Evolutionary conservation across 192 early-diverging fungal species (phyloP).

Genomic region (Coemansia sp.): DNA sequence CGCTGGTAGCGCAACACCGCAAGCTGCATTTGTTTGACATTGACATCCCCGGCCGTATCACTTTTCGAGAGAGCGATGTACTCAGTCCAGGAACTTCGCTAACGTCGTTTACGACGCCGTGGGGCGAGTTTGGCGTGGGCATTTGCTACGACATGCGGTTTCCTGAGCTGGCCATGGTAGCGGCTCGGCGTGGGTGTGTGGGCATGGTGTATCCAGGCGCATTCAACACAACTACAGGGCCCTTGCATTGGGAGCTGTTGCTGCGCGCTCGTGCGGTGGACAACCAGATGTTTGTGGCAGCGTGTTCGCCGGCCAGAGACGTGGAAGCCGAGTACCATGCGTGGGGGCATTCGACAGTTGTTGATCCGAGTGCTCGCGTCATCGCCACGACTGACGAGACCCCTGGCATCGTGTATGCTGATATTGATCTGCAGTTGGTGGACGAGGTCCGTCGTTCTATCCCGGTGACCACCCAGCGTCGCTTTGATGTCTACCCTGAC

Average conservation of each 20-base stretch:
- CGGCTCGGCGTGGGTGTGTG: conserved; percentile 78
- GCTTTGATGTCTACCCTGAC: conserved; percentile 90
- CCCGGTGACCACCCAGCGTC: conserved; percentile 76
- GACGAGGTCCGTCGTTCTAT: conserved; percentile 67
- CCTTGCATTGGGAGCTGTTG: conserved; percentile 92
- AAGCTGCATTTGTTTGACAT: conserved; percentile 97
- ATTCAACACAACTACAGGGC: conserved; percentile 95
- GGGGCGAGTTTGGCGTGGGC: conserved; percentile 85
- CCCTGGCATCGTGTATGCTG: conserved; percentile 80
- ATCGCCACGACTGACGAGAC: conserved; percentile 72
- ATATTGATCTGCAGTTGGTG: conserved; percentile 63
- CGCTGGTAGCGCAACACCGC: conserved; percentile 65
- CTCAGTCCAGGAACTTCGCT: conserved; percentile 71
- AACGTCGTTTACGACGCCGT: conserved; percentile 78
- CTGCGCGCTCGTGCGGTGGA: conserved; percentile 84
- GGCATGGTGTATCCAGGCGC: conserved; percentile 97
- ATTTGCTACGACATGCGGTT: conserved; percentile 99
- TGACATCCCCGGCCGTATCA: conserved; percentile 88
- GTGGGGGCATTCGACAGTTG: conserved; percentile 92
- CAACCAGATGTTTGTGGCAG: conserved; percentile 90
- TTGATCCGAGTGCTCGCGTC: conserved; percentile 77
- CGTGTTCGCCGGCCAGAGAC: conserved; percentile 95
- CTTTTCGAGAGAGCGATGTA: conserved; percentile 87
- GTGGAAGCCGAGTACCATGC: conserved; percentile 72
- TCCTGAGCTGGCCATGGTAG: conserved; percentile 94